Base-by-base conservation (phyloP, 139 green algal species). In the Volvox africanus region DNA sequence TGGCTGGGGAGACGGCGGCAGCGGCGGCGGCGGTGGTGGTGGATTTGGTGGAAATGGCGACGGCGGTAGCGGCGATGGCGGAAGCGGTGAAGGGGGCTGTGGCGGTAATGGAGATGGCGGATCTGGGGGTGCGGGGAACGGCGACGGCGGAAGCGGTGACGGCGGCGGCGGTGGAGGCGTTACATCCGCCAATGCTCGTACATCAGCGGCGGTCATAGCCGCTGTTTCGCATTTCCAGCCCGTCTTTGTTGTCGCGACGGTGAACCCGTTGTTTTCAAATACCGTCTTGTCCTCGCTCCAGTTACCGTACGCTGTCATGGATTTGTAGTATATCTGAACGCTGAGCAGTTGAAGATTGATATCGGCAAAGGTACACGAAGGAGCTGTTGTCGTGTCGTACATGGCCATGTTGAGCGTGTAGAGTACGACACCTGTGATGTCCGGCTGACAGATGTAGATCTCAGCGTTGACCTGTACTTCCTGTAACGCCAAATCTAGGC, bases 361-460 rank as follows among this genome's bases (percentile, higher is more conserved):
- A 35, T 55, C 50, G 21, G 33, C 22, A 17, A 81, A 20, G 11
- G 33, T 55, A 35, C 75, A 81, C 32, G 75, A 81, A 1, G 75
- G 32, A 19, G 13, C 75, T 28, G 75, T 55, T 1, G 21, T 55
- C 2, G 17, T 55, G 32, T 55, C 75, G 33, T 81, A 81, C 32
- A 24, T 81, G 6, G 75, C 75, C 75, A 55, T 81, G 50, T 81
- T 81, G 32, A 61, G 75, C 32, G 75, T 81, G 30, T 81, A 81
- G 5, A 81, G 28, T 30, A 30, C 32, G 33, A 81, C 32, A 11
- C 75, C 24, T 30, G 75, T 81, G 22, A 81, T 81, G 13, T 81
- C 33, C 24, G 75, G 75, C 30, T 81, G 30, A 30, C 32, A 61
- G 75, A 81, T 81, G 75, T 61, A 30, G 75, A 81, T 81, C n/a